These are phyloP conservation scores for Hypoxylon sp. DNA, from an alignment of 2,329 filamentous ascomycete genomes.

Conservation along the genomic window DNA sequence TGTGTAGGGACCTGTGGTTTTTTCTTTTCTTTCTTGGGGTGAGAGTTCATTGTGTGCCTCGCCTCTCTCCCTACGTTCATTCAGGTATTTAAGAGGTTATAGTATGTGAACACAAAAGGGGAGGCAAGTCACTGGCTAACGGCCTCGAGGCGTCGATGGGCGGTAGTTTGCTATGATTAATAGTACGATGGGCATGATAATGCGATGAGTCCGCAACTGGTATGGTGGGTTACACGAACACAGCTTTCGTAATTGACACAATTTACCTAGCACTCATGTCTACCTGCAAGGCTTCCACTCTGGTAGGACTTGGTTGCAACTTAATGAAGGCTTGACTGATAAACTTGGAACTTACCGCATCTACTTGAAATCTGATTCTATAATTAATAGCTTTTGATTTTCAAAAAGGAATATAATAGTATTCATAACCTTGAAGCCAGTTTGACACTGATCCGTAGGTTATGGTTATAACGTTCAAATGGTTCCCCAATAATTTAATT, in stretches of 20 bases:
- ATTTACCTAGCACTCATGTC: background rate
- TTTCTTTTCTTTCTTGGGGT: background rate
- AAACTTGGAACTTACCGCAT: background rate
- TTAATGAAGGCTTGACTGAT: background rate
- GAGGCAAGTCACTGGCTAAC: background rate
- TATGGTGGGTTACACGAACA: background rate
- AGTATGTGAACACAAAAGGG: background rate
- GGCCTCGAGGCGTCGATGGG: constrained; percentile 2
- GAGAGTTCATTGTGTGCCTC: background rate
- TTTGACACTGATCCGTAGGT: no score
- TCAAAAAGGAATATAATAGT: no score
- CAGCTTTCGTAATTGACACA: background rate
- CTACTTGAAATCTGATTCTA: background rate
- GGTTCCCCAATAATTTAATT: no score
- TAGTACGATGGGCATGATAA: background rate
- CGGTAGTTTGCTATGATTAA: background rate
- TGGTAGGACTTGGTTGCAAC: background rate
- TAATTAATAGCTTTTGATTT: no score
- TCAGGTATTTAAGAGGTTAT: background rate
- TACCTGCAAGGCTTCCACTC: background rate
- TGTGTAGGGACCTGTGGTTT: background rate
- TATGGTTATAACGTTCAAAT: no score
- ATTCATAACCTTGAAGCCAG: no score
- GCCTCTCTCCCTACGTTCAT: background rate
- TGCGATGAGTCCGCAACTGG: background rate